Percentiles rank a stretch among this genome's conserved stretches.
phyloP scores from a whole-genome alignment of 2,329 filamentous ascomycete species.

The Clonostachys chloroleuca region DNA sequence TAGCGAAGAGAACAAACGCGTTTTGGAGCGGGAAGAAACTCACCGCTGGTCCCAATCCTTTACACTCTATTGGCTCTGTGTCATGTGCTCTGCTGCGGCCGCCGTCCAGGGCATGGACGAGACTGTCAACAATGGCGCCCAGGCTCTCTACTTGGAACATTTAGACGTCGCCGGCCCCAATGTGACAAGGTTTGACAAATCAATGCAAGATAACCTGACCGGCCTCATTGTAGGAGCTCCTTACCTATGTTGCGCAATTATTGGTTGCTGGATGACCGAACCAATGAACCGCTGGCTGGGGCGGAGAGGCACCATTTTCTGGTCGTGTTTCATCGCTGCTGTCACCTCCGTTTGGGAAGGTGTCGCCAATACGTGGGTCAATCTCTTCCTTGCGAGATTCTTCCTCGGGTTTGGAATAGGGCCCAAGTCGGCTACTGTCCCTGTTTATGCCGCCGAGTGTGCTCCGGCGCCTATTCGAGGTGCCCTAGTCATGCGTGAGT shows the following conservation, averaged over 20 bases:
- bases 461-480: conserved; percentile 31
- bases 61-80: conserved; percentile 26
- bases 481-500: conserved; percentile 23
- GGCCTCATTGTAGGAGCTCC: conserved; percentile 53
- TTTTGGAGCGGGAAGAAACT: conserved; percentile 17
- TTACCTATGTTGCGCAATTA: conserved; percentile 43
- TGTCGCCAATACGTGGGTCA: conserved; percentile 48
- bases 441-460: conserved; percentile 27
- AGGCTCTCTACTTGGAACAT: conserved; percentile 30
- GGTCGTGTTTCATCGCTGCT: conserved; percentile 51
- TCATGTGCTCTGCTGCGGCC: conserved; percentile 32
- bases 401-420: conserved; percentile 29
- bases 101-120: conserved; percentile 66
- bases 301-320: conserved; percentile 60
- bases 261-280: conserved; percentile 26
- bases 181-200: conserved; percentile 9
- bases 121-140: conserved; percentile 60
- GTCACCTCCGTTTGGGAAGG: conserved; percentile 49
- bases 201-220: conserved; percentile 31
- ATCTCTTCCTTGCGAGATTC: conserved; percentile 24
- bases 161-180: conserved; percentile 15
- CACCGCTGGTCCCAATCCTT: conserved; percentile 24
- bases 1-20: conserved; percentile 16
- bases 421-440: conserved; percentile 25
- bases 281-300: conserved; percentile 57